Evolutionary conservation across 177 flowering plant species (phyloP).

Genomic region (Vitis hybrid): DNA sequence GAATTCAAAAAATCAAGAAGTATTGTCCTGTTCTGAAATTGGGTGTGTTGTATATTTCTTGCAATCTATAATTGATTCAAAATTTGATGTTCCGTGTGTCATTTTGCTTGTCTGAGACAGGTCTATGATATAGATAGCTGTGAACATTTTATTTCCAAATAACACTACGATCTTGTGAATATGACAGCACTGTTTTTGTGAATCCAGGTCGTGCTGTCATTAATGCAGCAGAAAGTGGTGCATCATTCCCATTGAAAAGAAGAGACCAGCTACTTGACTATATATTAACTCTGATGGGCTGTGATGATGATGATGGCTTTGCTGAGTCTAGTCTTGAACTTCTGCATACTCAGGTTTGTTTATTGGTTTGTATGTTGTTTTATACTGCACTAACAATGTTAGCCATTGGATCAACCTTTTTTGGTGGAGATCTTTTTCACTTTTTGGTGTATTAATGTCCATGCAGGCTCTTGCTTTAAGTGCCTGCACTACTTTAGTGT

Average conservation of each 20-base stretch:
- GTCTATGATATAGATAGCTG: no score
- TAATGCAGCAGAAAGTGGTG: conserved; percentile 85
- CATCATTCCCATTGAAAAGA: conserved; percentile 82
- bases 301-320: conserved; percentile 70
- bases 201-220: conserved; percentile 87
- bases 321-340: conserved; percentile 69
- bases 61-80: no score
- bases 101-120: no score
- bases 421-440: not conserved
- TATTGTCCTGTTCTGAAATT: no score
- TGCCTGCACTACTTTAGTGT: conserved; percentile 94
- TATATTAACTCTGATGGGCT: conserved; percentile 86
- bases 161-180: not conserved
- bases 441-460: conserved; percentile 1
- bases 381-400: not conserved
- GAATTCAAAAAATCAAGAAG: no score
- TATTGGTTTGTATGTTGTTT: conserved; percentile 1
- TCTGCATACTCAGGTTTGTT: conserved; percentile 74
- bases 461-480: conserved; percentile 84
- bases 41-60: no score
- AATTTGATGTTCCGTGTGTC: no score
- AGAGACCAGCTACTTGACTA: conserved; percentile 86
- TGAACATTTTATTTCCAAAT: not conserved
- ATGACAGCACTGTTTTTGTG: conserved; percentile 3
- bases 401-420: not conserved